Percentiles rank a stretch among this genome's conserved stretches.
These are phyloP conservation scores for Xylariaceae sp. DNA, from an alignment of 2,329 filamentous ascomycete genomes.

Conservation along the genomic window DNA sequence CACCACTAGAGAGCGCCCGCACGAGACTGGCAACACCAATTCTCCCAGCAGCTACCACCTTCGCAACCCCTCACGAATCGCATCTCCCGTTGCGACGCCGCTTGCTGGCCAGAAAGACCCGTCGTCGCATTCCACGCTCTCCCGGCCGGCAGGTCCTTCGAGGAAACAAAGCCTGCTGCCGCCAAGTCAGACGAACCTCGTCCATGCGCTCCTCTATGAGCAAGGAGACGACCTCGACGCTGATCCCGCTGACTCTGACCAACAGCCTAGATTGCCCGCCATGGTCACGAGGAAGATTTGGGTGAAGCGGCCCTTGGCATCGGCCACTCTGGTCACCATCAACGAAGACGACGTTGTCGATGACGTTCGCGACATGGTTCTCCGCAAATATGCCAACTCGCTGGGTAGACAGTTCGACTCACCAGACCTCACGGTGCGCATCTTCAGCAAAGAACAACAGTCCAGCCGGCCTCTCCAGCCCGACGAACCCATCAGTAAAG, in stretches of 20 bases:
- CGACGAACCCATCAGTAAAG: constrained; percentile 77
- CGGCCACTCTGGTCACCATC: constrained; percentile 82
- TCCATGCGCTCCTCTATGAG: constrained; percentile 52
- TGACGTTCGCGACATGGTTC: constrained; percentile 87
- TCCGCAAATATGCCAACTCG: constrained; percentile 92
- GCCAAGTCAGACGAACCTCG: constrained; percentile 44
- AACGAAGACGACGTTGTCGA: constrained; percentile 89
- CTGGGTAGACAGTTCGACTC: constrained; percentile 85
- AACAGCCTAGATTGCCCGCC: constrained; percentile 39
- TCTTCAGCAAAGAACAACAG: constrained; percentile 66
- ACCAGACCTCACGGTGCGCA: constrained; percentile 80
- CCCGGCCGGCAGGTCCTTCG: constrained; percentile 30
- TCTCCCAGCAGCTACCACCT: constrained; percentile 17
- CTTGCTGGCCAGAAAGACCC: constrained; percentile 13
- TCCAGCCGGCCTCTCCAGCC: constrained; percentile 73
- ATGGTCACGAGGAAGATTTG: constrained; percentile 82
- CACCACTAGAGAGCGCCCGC: constrained; percentile 7
- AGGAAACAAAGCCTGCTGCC: constrained; percentile 46
- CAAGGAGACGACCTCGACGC: constrained; percentile 40
- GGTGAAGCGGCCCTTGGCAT: constrained; percentile 84
- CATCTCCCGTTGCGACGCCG: constrained; percentile 15
- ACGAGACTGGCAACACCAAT: constrained; percentile 4
- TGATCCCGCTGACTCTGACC: constrained; percentile 32
- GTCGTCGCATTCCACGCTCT: constrained; percentile 20
- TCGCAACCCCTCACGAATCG: constrained; percentile 16